Evolutionary conservation across 139 green algal genomes (phyloP), one percentile per base, ranked within the genome.

Genomic region (Micractinium conductrix): DNA sequence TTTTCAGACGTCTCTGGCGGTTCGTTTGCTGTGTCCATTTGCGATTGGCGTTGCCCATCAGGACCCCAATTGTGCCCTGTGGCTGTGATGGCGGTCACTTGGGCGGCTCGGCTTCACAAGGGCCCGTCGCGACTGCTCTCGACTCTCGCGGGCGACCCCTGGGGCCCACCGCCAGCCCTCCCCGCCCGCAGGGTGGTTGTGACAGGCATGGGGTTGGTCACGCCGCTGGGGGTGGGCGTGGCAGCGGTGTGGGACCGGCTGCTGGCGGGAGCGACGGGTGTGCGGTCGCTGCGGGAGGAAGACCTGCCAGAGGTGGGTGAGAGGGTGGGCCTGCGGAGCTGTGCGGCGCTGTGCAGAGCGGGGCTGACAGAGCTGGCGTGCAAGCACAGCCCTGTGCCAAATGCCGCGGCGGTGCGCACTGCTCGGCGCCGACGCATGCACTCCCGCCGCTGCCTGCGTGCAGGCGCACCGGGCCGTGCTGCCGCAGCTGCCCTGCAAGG

Each of bases 141-240:
- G 42, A 42, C 70, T 12, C 45, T 78, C 26, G 45, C 53, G 17
- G 63, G 44, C 17, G 88, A 93, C 48, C 30, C 42, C 28, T 92
- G 89, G 45, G 86, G 85, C 1, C 45, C 45, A 10, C 68, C 78
- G 28, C 84, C 86, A 1, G 37, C 33, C 5, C 45, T 22, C 17
- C n/a, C 37, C 35, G 4, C 44, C 35, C 84, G 90, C 2, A 81
- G 95, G 0, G 95, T 98, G 26, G 95, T 98, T 0, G 93, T 98
- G 17, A 98, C 96, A 12, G 96, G 96, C 22, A 43, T 99, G 5
- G 96, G 96, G 7, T 68, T 98, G 2, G 95, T 98, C 0, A 97
- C 93, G 28, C 96, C 96, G 16, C 87, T 98, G 44, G 96, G 90
- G 24, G 81, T 96, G 16, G 94, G 94, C 26, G 88, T 91, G n/a